phyloP scores from a whole-genome alignment of 2,329 filamentous ascomycete genomes.

The Sphaerulina populicola region DNA sequence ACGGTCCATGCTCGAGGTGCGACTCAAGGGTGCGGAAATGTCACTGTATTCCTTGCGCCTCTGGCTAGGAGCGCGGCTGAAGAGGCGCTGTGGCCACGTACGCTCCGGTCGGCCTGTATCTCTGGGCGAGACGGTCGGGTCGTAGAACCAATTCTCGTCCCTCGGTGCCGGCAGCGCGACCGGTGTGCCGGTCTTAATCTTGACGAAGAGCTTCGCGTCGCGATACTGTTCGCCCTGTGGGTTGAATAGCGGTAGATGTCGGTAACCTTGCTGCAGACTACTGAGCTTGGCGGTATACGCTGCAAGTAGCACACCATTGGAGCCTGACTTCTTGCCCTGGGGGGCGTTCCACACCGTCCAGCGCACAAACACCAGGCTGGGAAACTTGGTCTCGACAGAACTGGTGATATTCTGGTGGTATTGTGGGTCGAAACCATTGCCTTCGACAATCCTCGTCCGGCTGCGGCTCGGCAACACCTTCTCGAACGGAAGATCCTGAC shows the following conservation, averaged over 20 bases:
- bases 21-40: slow-evolving; percentile 24
- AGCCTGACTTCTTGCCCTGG: slow-evolving; percentile 61
- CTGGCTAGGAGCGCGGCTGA: slow-evolving; percentile 39
- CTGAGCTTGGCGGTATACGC: slow-evolving; percentile 88
- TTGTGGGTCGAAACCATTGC: slow-evolving; percentile 88
- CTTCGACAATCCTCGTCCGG: slow-evolving; percentile 69
- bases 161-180: slow-evolving; percentile 23
- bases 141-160: slow-evolving; percentile 24
- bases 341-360: slow-evolving; percentile 84
- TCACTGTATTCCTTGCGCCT: slow-evolving; percentile 27
- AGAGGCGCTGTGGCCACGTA: slow-evolving; percentile 38
- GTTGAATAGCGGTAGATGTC: slow-evolving; percentile 83
- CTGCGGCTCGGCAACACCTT: slow-evolving; percentile 66
- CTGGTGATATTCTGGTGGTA: slow-evolving; percentile 76
- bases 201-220: slow-evolving; percentile 90
- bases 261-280: slow-evolving; percentile 84
- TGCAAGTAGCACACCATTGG: slow-evolving; percentile 57
- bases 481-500: slow-evolving; percentile 56
- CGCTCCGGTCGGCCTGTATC: slow-evolving; percentile 27
- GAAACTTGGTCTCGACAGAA: slow-evolving; percentile 84
- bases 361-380: slow-evolving; percentile 84
- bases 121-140: slow-evolving; percentile 25
- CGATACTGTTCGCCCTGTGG: slow-evolving; percentile 84
- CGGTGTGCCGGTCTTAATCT: slow-evolving; percentile 56
- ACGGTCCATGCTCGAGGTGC: slow-evolving; percentile 32